Conservation (phyloP, 495 filamentous ascomycete species). For the Xylaria grammica region DNA sequence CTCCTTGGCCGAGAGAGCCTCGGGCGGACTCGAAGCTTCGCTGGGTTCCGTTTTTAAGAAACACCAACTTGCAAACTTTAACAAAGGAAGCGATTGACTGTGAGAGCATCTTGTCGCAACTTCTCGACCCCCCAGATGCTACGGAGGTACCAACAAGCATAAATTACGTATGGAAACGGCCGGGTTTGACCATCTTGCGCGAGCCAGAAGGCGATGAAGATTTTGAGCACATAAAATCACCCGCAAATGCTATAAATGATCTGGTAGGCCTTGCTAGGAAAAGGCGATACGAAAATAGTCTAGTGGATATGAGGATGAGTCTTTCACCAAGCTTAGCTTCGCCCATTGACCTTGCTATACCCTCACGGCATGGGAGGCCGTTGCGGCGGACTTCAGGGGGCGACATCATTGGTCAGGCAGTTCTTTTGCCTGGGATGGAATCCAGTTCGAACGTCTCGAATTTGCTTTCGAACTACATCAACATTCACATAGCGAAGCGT, state of each 20-base stretch:
- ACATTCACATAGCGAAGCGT: conserved; percentile 34
- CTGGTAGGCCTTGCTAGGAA: conserved; percentile 31
- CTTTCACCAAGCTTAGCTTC: conserved; percentile 1
- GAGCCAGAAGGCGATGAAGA: conserved; percentile 52
- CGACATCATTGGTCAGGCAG: background rate
- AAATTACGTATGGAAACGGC: conserved; percentile 57
- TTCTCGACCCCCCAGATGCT: conserved; percentile 31
- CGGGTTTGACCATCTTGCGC: conserved; percentile 58
- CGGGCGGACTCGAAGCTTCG: conserved; percentile 50
- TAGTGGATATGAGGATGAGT: background rate
- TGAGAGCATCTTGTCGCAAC: conserved; percentile 28
- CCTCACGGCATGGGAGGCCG: background rate
- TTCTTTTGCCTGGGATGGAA: conserved; percentile 26
- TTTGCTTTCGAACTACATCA: conserved; percentile 34
- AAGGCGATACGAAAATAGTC: conserved; percentile 22
- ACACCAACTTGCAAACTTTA: conserved; percentile 36
- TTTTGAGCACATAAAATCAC: conserved; percentile 46
- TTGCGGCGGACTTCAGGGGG: background rate
- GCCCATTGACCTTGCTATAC: conserved; percentile 17
- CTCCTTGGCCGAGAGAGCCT: conserved; percentile 49
- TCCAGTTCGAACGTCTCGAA: conserved; percentile 28
- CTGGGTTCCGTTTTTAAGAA: conserved; percentile 52
- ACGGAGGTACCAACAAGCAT: conserved; percentile 42
- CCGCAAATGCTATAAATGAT: conserved; percentile 8
- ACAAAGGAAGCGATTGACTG: conserved; percentile 39